Conservation (phyloP, 192 early-diverging fungal genomes). For the Podila minutissima region DNA sequence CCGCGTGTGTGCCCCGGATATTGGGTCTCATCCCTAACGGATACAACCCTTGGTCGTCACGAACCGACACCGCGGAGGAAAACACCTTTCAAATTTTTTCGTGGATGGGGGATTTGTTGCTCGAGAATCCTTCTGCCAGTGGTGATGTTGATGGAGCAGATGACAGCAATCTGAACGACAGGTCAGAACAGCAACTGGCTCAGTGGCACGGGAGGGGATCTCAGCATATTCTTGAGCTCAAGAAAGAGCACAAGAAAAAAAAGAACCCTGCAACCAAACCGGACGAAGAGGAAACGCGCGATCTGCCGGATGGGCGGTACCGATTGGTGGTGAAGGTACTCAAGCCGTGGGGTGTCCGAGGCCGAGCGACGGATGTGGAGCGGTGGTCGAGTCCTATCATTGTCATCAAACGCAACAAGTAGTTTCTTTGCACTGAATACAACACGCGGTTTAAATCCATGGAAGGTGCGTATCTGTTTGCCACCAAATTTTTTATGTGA, state of each 20-base stretch:
- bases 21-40: slow-evolving; percentile 35
- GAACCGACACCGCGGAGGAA: slow-evolving; percentile 13
- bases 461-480: too few relatives aligned
- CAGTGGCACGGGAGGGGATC: neutral
- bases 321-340: slow-evolving; percentile 40
- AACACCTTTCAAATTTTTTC: slow-evolving; percentile 20
- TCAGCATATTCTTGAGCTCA: neutral
- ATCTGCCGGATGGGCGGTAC: slow-evolving; percentile 38
- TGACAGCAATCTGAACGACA: neutral
- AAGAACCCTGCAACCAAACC: neutral
- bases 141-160: neutral
- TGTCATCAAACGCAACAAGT: slow-evolving; percentile 22
- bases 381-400: slow-evolving; percentile 40
- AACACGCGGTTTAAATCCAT: too few relatives aligned
- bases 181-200: neutral
- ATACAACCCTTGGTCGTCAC: slow-evolving; percentile 32
- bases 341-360: slow-evolving; percentile 39
- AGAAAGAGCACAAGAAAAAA: neutral
- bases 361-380: slow-evolving; percentile 36
- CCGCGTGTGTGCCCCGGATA: slow-evolving; percentile 28
- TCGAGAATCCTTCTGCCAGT: slow-evolving; percentile 20
- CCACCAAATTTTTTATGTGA: too few relatives aligned
- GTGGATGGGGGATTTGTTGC: slow-evolving; percentile 33
- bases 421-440: neutral
- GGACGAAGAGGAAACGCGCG: neutral